Base-by-base conservation (phyloP, 768 basidiomycete species). In the Tephrocybe sp. region DNA sequence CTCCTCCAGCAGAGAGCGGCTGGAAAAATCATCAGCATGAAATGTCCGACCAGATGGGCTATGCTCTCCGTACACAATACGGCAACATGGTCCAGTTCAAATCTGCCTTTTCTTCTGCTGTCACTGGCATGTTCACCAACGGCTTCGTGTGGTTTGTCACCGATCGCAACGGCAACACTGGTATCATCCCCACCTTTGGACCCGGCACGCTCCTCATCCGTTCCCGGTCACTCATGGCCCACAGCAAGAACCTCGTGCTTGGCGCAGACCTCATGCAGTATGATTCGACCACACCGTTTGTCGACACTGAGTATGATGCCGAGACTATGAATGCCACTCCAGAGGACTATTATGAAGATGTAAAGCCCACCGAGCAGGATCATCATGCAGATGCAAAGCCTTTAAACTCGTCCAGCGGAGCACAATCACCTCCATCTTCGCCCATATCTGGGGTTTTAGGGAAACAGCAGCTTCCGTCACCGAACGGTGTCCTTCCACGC, bases 91-190 rank as follows among this genome's bases (percentile, higher is more conserved):
- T 78, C 4, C 75, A 84, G 34, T 73, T 96, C 55, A 86, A 92
- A 64, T 86, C 88, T 21, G 72, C 79, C 49, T 82, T 93, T 65
- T 83, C 83, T 9, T 85, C 90, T 4, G 84, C 89, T 2, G 91
- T 78, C 28, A 71, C 79, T 43, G 92, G 90, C 53, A 83, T 92
- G 77, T 84, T 84, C 59, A 83, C 83, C 49, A 82, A 80, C 25
- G 92, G 92, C 44, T 94, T 82, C 73, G 74, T 93, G 48, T 96
- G 93, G 95, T 80, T 96, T 64, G 92, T 95, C 52, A 79, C 79
- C 3, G 88, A 92, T 70, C 59, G 68, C 16, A 61, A 64, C 4
- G 83, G 82, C 13, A 76, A 78, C 55, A 74, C 72, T 27, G 92
- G 83, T 21, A 77, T 95, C 53, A 66, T 93, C 41, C 89, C 92